Percentiles rank a stretch among this genome's conserved stretches.
Conservation (phyloP, 2,329 filamentous ascomycete species). For the Neophaeococcomyces mojaviensis region DNA sequence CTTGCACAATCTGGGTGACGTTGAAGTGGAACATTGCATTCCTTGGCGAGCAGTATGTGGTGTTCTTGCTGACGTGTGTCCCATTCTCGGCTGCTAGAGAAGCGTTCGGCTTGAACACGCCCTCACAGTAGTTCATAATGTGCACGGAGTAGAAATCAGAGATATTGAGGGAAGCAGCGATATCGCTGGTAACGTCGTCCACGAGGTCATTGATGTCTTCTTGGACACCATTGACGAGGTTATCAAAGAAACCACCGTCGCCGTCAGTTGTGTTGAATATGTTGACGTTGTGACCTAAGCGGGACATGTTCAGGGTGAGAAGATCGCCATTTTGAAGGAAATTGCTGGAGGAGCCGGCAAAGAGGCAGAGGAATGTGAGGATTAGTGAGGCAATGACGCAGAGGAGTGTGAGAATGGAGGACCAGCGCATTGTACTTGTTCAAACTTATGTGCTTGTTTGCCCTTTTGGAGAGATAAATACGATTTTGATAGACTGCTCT, state of each 20-base stretch:
- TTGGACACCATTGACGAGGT: slow-evolving; percentile 35
- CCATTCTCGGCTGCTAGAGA: slow-evolving; percentile 17
- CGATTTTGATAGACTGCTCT: too few relatives aligned
- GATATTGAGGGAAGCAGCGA: slow-evolving; percentile 45
- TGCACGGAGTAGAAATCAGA: slow-evolving; percentile 57
- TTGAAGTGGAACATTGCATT: slow-evolving; percentile 52
- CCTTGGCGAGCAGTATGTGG: slow-evolving; percentile 48
- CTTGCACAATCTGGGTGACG: slow-evolving; percentile 43
- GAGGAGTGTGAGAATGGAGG: slow-evolving; percentile 43
- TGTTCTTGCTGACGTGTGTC: slow-evolving; percentile 41
- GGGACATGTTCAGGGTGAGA: slow-evolving; percentile 53
- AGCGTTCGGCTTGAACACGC: slow-evolving; percentile 30
- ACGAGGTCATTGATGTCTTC: slow-evolving; percentile 32
- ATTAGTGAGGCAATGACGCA: slow-evolving; percentile 49
- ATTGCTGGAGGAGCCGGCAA: slow-evolving; percentile 50
- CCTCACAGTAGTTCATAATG: slow-evolving; percentile 53
- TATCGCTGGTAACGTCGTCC: slow-evolving; percentile 30
- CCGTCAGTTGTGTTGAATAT: slow-evolving; percentile 27
- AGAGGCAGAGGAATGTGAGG: slow-evolving; percentile 53
- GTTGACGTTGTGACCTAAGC: slow-evolving; percentile 36
- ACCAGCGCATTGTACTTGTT: slow-evolving; percentile 35
- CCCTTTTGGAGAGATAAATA: too few relatives aligned
- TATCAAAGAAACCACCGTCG: slow-evolving; percentile 27
- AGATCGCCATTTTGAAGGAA: slow-evolving; percentile 53
- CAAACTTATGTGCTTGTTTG: too few relatives aligned